Evolutionary conservation across 75 land plant genomes (phyloP), one percentile per base, ranked within the genome.

Genomic region (Larix kaempferi): DNA sequence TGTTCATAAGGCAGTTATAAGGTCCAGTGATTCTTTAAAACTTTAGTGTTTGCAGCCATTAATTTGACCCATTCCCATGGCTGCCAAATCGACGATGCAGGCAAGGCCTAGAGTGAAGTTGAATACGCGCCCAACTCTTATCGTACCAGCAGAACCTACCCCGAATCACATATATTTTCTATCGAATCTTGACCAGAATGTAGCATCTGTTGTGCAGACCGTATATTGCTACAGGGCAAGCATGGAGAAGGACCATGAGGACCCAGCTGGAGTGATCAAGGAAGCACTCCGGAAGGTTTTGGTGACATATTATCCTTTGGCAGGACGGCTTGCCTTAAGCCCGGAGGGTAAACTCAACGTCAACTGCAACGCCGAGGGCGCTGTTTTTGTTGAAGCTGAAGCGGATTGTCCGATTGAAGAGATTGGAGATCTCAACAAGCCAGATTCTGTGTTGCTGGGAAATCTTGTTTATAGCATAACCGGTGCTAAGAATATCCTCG

Each of bases 381-480:
- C 92, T 29, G 82, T 92, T 17, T 92, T 96, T 69, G 98, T 94
- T 19, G 98, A 92, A 71, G 99, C 93, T 13, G 85, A 83, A 11
- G 91, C 99, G 0, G 85, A 89, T 25, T 86, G 87, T 52, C 55
- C 25, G 2, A 56, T 96, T n/a, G 88, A 87, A 16, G 93, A 85
- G 25, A 82, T 96, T 3, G 98, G 98, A 1, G 93, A 94, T 76
- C 56, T 90, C 5, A 81, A 90, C 6, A 94, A 88, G 81, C 98
- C 95, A 15, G 90, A 90, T 55, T 89, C 91, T 21, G 78, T 35
- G 5, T 84, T 74, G 22, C 91, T 96, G 71, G 86, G 89, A 54
- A 88, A 92, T 89, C 88, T 96, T 21, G 95, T 94, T 59, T 92
- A 96, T 83, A 87, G 82, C 17, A 57, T 81, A 80, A 95, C 98